Conservation (phyloP, 495 filamentous ascomycete genomes). For the Annulohypoxylon bovei region DNA sequence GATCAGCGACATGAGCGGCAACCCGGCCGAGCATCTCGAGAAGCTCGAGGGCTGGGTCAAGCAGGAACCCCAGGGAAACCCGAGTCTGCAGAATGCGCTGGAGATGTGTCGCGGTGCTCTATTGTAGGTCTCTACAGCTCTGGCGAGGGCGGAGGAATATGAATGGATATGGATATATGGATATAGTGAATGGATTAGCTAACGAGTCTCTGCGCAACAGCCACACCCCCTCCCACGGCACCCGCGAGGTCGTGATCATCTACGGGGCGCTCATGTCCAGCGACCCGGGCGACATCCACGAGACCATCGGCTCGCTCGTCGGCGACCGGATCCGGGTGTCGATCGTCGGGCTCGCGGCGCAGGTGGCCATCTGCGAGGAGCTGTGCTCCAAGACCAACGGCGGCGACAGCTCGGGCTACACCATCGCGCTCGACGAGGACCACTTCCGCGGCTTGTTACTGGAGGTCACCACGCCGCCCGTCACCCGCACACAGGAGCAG, state of each 20-base stretch:
- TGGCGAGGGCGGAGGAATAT: slow-evolving; percentile 2
- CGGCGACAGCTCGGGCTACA: slow-evolving; percentile 78
- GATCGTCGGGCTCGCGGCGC: slow-evolving; percentile 88
- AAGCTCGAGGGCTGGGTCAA: slow-evolving; percentile 74
- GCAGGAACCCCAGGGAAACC: slow-evolving; percentile 87
- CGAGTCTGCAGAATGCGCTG: slow-evolving; percentile 92
- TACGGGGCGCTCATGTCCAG: slow-evolving; percentile 89
- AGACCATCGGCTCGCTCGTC: slow-evolving; percentile 81
- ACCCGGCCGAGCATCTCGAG: slow-evolving; percentile 86
- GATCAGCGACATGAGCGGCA: slow-evolving; percentile 89
- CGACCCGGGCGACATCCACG: slow-evolving; percentile 94
- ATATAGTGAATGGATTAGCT: not conserved
- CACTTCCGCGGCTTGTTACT: slow-evolving; percentile 91
- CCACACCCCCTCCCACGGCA: slow-evolving; percentile 92
- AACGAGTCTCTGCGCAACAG: slow-evolving; percentile 52
- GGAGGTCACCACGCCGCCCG: slow-evolving; percentile 86
- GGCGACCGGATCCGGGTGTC: slow-evolving; percentile 84
- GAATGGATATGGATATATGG: not conserved
- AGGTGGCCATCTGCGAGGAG: slow-evolving; percentile 91
- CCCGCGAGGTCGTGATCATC: slow-evolving; percentile 88
- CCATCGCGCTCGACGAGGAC: slow-evolving; percentile 85
- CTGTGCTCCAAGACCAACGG: slow-evolving; percentile 87
- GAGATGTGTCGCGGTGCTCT: slow-evolving; percentile 92
- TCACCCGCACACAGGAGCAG: slow-evolving; percentile 73
- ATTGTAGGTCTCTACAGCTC: slow-evolving; percentile 65